A percentile compares a stretch with the other conserved stretches of the same genome.
Evolutionary conservation across 2,329 filamentous ascomycete genomes (phyloP).

Genomic region (Rutstroemia sp.): DNA sequence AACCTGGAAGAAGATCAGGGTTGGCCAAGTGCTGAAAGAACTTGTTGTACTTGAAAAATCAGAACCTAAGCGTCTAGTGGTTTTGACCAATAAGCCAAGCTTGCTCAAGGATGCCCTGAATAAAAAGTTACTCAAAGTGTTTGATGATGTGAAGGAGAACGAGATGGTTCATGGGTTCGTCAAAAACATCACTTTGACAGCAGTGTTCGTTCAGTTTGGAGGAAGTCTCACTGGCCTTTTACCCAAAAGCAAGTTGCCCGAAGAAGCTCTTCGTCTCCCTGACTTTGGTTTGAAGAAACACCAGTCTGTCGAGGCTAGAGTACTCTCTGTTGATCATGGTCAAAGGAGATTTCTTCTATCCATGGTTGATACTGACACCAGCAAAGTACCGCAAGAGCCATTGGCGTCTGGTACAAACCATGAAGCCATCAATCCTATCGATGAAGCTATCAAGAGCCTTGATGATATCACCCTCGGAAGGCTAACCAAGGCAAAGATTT

Average conservation of each 20-base stretch:
- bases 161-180: slow-evolving; percentile 71
- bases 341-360: slow-evolving; percentile 63
- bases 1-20: slow-evolving; percentile 70
- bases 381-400: slow-evolving; percentile 30
- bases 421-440: slow-evolving; percentile 52
- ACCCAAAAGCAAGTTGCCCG: slow-evolving; percentile 68
- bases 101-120: slow-evolving; percentile 69
- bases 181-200: slow-evolving; percentile 72
- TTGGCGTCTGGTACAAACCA: slow-evolving; percentile 31
- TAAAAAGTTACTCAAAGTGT: slow-evolving; percentile 61
- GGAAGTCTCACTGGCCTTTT: slow-evolving; percentile 70
- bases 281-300: slow-evolving; percentile 74
- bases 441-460: slow-evolving; percentile 54
- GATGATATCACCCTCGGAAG: slow-evolving; percentile 69
- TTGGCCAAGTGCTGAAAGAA: slow-evolving; percentile 75
- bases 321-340: slow-evolving; percentile 65
- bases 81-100: slow-evolving; percentile 75
- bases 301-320: slow-evolving; percentile 66
- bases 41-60: slow-evolving; percentile 85
- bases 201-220: slow-evolving; percentile 83
- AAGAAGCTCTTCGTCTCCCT: slow-evolving; percentile 58
- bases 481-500: slow-evolving; percentile 67
- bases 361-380: slow-evolving; percentile 44
- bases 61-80: slow-evolving; percentile 65
- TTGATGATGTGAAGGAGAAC: slow-evolving; percentile 66